phyloP scores from a whole-genome alignment of 805 yeast genomes.

The Teunomyces atbi region DNA sequence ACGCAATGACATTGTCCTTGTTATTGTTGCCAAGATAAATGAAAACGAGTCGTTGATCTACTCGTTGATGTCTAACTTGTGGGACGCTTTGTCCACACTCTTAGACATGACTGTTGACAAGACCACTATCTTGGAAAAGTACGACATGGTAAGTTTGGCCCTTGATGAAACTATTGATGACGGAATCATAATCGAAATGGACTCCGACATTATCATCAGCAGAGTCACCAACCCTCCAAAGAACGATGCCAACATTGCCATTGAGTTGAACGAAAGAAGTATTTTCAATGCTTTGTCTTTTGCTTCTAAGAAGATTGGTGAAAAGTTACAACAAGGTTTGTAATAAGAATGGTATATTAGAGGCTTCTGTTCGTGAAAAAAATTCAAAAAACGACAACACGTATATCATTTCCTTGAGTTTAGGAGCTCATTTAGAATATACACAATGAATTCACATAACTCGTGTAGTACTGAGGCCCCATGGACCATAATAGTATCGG shows the following conservation, averaged over 20 bases:
- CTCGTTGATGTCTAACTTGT: conserved; percentile 72
- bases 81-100: conserved; percentile 77
- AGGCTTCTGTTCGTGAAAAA: not conserved
- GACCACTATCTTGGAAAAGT: conserved; percentile 72
- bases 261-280: conserved; percentile 73
- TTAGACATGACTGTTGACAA: conserved; percentile 73
- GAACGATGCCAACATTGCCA: conserved; percentile 37
- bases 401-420: not conserved
- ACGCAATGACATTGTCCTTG: conserved; percentile 68
- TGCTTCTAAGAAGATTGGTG: conserved; percentile 63
- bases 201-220: conserved; percentile 79
- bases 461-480: not conserved
- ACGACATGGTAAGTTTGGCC: conserved; percentile 81
- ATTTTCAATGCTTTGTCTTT: conserved; percentile 82
- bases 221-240: conserved; percentile 87
- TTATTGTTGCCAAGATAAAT: conserved; percentile 68
- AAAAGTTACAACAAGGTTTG: conserved; percentile 47
- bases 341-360: conserved; percentile 10
- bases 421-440: not conserved
- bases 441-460: not conserved
- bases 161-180: conserved; percentile 93
- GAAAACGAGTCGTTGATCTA: conserved; percentile 85
- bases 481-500: no score
- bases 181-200: conserved; percentile 89
- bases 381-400: not conserved